Base-by-base conservation (phyloP, 2,329 filamentous ascomycete genomes). In the Hymenoscyphus occultus region DNA sequence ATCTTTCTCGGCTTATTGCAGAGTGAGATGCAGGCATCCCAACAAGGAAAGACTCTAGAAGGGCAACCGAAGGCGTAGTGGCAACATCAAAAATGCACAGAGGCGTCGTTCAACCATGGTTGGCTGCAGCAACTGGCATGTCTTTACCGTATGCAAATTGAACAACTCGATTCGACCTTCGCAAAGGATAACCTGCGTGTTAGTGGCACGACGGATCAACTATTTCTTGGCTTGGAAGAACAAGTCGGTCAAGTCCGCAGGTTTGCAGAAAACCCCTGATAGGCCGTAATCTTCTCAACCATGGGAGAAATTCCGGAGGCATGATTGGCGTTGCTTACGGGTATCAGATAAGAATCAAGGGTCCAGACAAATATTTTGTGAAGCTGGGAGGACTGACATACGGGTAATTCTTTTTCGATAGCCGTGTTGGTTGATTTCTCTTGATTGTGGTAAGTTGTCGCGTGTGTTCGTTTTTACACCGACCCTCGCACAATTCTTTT, bases 11-110 rank as follows among this genome's bases (percentile, higher is more conserved):
- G 31, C 13, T 14, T 58, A 58, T 58, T n/a, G 56, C 56, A 35
- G 31, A 22, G 39, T 9, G 56, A 32, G 3, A 58, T 39, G 56
- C 56, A 58, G 56, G 32, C 10, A 19, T 10, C 56, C 39, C 56
- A 31, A 58, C 14, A 19, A 39, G 56, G 56, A 58, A 58, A 32
- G 39, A 39, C 39, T 58, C 56, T 58, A 12, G 56, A 58, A 58
- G 39, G 16, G 32, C 5, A 58, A 58, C 35, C 31, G 56, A 58
- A 58, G n/a, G 22, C 45, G n/a, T 4, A 6, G 45, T 51, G 45
- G 45, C 45, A 51, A 51, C 22, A 22, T 51, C 2, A 51, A 51
- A 12, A 22, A n/a, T n/a, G 42, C 5, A 48, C n/a, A n/a, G 16
- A 16, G 22, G 45, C 45, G 45, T 51, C 19, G 45, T 22, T 28